phyloP scores from a whole-genome alignment of 805 yeast genomes.

The Candida suzukii region DNA sequence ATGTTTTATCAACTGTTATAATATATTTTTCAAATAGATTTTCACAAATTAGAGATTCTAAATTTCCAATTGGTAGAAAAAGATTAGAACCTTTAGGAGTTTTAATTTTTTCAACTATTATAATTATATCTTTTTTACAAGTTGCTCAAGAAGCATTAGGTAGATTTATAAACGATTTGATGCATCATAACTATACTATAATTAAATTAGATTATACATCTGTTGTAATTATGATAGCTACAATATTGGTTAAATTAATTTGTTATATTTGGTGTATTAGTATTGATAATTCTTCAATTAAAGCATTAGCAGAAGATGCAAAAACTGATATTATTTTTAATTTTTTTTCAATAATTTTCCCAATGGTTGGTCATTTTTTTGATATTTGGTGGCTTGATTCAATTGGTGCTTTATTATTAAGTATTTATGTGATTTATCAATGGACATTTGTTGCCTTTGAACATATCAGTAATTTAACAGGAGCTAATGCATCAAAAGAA shows the following conservation, averaged over 20 bases:
- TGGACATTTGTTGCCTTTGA: slow-evolving; percentile 64
- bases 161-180: slow-evolving; percentile 35
- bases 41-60: slow-evolving; percentile 22
- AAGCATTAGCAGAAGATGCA: slow-evolving; percentile 79
- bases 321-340: slow-evolving; percentile 72
- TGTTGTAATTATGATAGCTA: slow-evolving; percentile 50
- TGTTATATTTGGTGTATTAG: slow-evolving; percentile 61
- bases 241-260: slow-evolving; percentile 51
- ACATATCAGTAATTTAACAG: slow-evolving; percentile 69
- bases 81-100: slow-evolving; percentile 77
- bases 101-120: slow-evolving; percentile 62
- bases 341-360: slow-evolving; percentile 63
- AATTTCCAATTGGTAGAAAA: slow-evolving; percentile 65
- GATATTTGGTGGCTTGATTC: slow-evolving; percentile 70
- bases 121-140: slow-evolving; percentile 64
- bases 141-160: slow-evolving; percentile 60
- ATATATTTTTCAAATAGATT: slow-evolving; percentile 54
- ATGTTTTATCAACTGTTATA: slow-evolving; percentile 67
- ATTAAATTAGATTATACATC: slow-evolving; percentile 47
- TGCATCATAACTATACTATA: slow-evolving; percentile 23
- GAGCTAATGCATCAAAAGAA: slow-evolving; percentile 55
- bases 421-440: slow-evolving; percentile 52
- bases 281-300: slow-evolving; percentile 59
- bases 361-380: slow-evolving; percentile 47
- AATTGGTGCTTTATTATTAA: slow-evolving; percentile 58